phyloP scores from a whole-genome alignment of 129 eudicot species.

The Flaveria bidentis region DNA sequence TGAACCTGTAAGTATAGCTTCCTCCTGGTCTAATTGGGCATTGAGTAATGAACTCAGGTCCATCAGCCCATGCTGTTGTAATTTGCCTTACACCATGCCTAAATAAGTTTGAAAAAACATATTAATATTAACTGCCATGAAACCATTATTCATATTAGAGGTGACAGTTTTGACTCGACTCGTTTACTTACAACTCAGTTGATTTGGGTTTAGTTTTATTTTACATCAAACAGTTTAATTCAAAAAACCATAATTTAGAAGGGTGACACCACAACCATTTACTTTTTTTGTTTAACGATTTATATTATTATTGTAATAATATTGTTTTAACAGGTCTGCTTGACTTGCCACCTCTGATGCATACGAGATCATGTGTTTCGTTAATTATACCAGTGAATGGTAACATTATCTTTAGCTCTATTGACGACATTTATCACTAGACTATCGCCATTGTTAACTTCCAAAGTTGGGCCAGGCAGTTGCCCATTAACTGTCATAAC shows the following conservation, averaged over 20 bases:
- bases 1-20: slow-evolving; percentile 85
- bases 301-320: background rate
- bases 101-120: background rate
- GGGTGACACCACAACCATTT: no score
- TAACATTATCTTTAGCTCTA: slow-evolving; percentile 78
- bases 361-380: slow-evolving; percentile 1
- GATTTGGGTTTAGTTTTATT: background rate
- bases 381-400: slow-evolving; percentile 83
- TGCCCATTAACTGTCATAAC: slow-evolving; percentile 86
- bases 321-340: background rate
- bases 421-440: slow-evolving; percentile 79
- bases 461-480: slow-evolving; percentile 90
- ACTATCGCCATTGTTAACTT: slow-evolving; percentile 79
- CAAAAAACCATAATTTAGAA: no score
- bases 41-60: slow-evolving; percentile 93
- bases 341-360: slow-evolving; percentile 11
- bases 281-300: background rate
- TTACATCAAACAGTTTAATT: no score
- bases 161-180: background rate
- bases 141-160: background rate
- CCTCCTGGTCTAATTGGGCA: slow-evolving; percentile 96
- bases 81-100: slow-evolving; percentile 97
- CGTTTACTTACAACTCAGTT: background rate
- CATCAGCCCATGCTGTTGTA: slow-evolving; percentile 98
- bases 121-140: background rate